phyloP scores from a whole-genome alignment of 2,329 filamentous ascomycete genomes.

The Colletotrichum magnum region DNA sequence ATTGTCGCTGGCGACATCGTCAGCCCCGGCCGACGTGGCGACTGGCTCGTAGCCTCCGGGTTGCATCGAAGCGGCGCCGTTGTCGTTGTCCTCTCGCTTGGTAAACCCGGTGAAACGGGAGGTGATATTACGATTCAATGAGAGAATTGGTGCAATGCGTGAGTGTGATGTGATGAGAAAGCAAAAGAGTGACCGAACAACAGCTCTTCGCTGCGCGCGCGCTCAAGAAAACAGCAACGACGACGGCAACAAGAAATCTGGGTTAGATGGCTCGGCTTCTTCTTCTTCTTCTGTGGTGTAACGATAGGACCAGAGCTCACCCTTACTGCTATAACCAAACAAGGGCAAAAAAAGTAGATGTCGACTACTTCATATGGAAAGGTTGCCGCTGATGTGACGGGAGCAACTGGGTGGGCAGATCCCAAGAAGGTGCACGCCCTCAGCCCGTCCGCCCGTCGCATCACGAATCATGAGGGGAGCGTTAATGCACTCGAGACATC shows the following conservation, averaged over 20 bases:
- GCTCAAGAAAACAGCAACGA: conserved; percentile 31
- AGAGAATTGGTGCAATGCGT: not conserved
- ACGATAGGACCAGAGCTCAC: conserved; percentile 33
- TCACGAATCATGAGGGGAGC: conserved; percentile 40
- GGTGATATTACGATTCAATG: too few relatives aligned
- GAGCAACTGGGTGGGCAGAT: conserved; percentile 21
- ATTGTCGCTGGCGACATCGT: conserved; percentile 24
- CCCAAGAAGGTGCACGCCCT: conserved; percentile 33
- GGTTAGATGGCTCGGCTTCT: conserved; percentile 16
- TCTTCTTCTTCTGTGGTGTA: not conserved
- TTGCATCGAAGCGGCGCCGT: conserved; percentile 23
- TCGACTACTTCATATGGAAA: conserved; percentile 41
- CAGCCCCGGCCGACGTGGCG: conserved; percentile 15
- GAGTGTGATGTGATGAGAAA: not conserved
- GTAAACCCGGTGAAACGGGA: not conserved
- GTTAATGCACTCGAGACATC: conserved; percentile 37
- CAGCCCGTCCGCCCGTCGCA: conserved; percentile 30
- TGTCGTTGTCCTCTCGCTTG: not conserved
- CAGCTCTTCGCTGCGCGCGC: conserved; percentile 24
- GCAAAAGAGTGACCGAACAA: conserved; percentile 25
- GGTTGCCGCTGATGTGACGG: conserved; percentile 17
- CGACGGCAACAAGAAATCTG: conserved; percentile 6
- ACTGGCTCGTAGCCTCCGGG: conserved; percentile 22
- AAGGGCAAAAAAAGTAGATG: conserved; percentile 1
- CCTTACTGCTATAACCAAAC: not conserved